These are phyloP conservation scores for Ostreobium quekettii DNA, from an alignment of 139 green algal species.

Conservation along the genomic window DNA sequence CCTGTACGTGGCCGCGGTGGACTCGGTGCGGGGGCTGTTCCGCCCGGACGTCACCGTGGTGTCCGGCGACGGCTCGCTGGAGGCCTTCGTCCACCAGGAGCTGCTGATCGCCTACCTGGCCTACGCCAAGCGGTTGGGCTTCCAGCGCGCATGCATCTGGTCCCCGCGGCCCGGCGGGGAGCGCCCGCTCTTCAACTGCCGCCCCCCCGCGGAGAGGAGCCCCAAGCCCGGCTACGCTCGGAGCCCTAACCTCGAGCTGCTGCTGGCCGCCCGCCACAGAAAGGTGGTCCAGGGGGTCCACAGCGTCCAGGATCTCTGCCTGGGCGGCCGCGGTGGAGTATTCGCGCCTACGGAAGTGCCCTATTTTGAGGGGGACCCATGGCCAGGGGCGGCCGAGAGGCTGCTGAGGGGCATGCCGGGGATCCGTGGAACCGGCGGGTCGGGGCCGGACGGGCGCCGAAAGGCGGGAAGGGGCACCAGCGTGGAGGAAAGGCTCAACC, in stretches of 20 bases:
- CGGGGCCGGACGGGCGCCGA: constrained; percentile 28
- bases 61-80: constrained; percentile 53
- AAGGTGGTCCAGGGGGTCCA: too few relatives aligned
- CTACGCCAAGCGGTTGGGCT: constrained; percentile 77
- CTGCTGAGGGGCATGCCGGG: constrained; percentile 24
- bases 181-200: constrained; percentile 99
- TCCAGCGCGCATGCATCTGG: constrained; percentile 96
- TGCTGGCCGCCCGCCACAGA: constrained; percentile 47
- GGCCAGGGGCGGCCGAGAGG: constrained; percentile 76
- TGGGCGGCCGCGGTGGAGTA: constrained; percentile 79
- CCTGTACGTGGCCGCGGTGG: constrained; percentile 95
- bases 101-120: constrained; percentile 87
- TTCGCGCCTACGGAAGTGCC: constrained; percentile 7
- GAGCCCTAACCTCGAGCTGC: constrained; percentile 84
- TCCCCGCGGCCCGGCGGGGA: constrained; percentile 93
- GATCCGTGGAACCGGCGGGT: constrained; percentile 22
- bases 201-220: constrained; percentile 89
- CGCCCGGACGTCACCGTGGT: constrained; percentile 57
- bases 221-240: constrained; percentile 74
- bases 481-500: constrained; percentile 68
- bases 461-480: constrained; percentile 63
- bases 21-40: constrained; percentile 98
- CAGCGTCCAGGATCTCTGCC: constrained; percentile 69
- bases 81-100: constrained; percentile 95
- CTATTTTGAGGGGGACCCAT: constrained; percentile 99